Base-by-base conservation (phyloP, 1,284 basidiomycete species). In the Singerocomus rubriflavus region DNA sequence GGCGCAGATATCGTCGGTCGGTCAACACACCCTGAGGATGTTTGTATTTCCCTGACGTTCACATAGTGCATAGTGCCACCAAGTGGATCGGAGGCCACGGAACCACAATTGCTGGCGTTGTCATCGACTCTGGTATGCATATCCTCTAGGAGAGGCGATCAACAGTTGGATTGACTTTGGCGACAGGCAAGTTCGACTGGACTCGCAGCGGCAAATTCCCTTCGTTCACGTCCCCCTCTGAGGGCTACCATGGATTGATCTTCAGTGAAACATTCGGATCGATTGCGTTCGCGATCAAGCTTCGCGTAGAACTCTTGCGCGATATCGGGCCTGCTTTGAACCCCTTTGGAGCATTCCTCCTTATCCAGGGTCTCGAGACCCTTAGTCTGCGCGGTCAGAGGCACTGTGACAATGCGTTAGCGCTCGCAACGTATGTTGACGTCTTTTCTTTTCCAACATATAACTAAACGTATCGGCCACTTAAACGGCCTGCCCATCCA, bases 301-400 rank as follows among this genome's bases (percentile, higher is more conserved):
- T 88, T 35, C 84, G 91, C 37, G 72, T 81, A 25, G 81, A 91
- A 65, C 74, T 91, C 42, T 76, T 93, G 47, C 87, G 91, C 27
- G 91, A 94, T 67, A 53, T 93, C 37, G 92, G 91, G 3, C 80
- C 88, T 2, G 71, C 76, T 8, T 59, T 93, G 61, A 91, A 91
- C 68, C 89, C 92, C 14, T 93, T 94, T 63, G 86, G 72, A 9
- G 86, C 89, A 0, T 93, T 93, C 77, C 75, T 91, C 44, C 77
- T 92, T 14, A 71, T 94, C 26, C 88, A 91, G 65, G 92, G 93
- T 50, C 74, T 94, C 38, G 92, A 95, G 73, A 95, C 93, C 3
- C 81, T 95, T 48, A 86, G 84, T 59, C 74, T 95, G 50, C 80
- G 92, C 13, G 84, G 77, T 2, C 81, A 93, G 71, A 72, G 91